Conservation (phyloP, 805 yeast genomes). For the Kodamaea lidongshanica region DNA sequence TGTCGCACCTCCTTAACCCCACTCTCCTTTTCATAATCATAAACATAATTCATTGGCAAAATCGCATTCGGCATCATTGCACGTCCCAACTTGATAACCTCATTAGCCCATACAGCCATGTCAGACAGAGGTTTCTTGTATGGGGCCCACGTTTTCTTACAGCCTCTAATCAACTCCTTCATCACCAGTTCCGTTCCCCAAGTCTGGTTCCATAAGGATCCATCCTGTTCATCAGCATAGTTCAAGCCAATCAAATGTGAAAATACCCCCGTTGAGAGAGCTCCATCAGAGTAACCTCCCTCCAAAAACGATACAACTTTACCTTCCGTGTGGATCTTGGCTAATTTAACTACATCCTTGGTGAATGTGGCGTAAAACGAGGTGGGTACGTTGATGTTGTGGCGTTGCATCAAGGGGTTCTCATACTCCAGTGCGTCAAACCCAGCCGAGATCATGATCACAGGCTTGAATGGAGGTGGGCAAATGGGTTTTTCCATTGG, state of each 20-base stretch:
- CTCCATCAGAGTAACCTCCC: slow-evolving; percentile 85
- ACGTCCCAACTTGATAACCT: slow-evolving; percentile 55
- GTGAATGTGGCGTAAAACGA: slow-evolving; percentile 70
- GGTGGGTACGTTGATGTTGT: slow-evolving; percentile 75
- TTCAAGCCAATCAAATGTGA: slow-evolving; percentile 73
- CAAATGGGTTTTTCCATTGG: slow-evolving; percentile 26
- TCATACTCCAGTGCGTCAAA: slow-evolving; percentile 85
- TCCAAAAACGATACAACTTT: slow-evolving; percentile 65
- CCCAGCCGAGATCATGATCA: slow-evolving; percentile 77
- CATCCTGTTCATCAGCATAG: slow-evolving; percentile 30
- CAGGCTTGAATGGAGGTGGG: slow-evolving; percentile 36
- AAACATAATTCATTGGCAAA: slow-evolving; percentile 32
- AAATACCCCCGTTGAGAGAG: slow-evolving; percentile 70
- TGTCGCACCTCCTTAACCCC: slow-evolving; percentile 5
- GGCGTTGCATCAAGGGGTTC: slow-evolving; percentile 79
- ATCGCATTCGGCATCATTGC: slow-evolving; percentile 53
- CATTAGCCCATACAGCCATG: slow-evolving; percentile 57
- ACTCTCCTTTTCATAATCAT: slow-evolving; percentile 19
- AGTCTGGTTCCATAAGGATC: slow-evolving; percentile 47
- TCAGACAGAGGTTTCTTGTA: slow-evolving; percentile 48
- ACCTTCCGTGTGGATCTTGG: slow-evolving; percentile 56
- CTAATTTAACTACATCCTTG: slow-evolving; percentile 61
- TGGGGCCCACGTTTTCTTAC: slow-evolving; percentile 60
- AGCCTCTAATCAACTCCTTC: slow-evolving; percentile 61
- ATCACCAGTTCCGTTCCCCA: slow-evolving; percentile 63